Evolutionary conservation across 2,329 filamentous ascomycete species (phyloP), one percentile per base, ranked within the genome.

Genomic region (Aspergillus intermedius): DNA sequence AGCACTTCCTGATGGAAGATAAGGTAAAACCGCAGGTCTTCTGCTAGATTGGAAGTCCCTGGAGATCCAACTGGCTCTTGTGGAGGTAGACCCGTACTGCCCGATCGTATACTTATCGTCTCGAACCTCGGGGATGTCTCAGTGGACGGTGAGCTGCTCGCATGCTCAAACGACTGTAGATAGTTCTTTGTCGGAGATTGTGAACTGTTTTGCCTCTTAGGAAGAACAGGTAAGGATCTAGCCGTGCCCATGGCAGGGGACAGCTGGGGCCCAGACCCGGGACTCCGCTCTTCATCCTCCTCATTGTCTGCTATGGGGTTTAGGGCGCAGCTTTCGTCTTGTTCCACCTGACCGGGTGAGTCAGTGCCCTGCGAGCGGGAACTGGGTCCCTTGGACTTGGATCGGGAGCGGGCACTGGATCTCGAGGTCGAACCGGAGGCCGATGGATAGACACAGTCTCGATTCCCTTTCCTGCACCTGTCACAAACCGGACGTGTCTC

Each of bases 381-480:
- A 23, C 60, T 60, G 44, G 56, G 44, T 30, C 54, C 64, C 42
- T 73, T 74, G 22, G 67, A 60, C 55, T 76, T 80, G 54, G 67
- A 62, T 34, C 65, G 69, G 28, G 57, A 44, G 53, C 69, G 72
- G 47, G 71, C 71, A 50, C 60, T 61, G 23, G 61, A 50, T 53
- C 74, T 76, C 37, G 74, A 64, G 45, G 74, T 71, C 39, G 73
- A 42, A 13, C 10, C 37, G n/a, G 52, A 65, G 42, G 81, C 73
- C 25, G 83, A 88, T 2, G 93, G 91, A 66, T 96, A 98, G 50
- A 87, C 77, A 66, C 93, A 98, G 55, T 95, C 88, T 70, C 93
- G 81, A 58, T 84, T 87, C 44, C 91, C 93, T 70, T 97, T 98
- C 59, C 83, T 86, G 69, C 93, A 98, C 61, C 91, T 71, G 65